These are phyloP conservation scores for Xylona heveae DNA, from an alignment of 495 filamentous ascomycete species.

Conservation along the genomic window DNA sequence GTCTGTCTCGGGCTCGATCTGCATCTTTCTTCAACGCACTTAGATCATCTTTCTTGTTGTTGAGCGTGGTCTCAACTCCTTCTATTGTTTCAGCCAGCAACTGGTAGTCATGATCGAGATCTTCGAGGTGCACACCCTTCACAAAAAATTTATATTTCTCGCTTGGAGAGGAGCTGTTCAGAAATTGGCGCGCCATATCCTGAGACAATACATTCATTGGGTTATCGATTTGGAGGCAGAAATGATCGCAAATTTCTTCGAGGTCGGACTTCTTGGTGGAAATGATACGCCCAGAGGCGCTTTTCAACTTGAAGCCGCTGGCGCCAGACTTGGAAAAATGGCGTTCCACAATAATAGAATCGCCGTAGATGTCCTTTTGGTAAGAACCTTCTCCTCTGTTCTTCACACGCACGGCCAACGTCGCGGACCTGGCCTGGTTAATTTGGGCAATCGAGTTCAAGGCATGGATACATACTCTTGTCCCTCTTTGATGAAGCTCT, in stretches of 20 bases:
- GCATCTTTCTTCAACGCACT: conserved; percentile 21
- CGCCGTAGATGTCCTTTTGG: conserved; percentile 61
- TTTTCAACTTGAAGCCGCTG: conserved; percentile 77
- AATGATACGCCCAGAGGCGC: conserved; percentile 40
- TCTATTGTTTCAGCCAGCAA: conserved; percentile 52
- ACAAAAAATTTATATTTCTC: conserved; percentile 96
- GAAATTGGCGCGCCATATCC: conserved; percentile 82
- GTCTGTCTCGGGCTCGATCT: conserved; percentile 25
- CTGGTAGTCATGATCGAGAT: conserved; percentile 78
- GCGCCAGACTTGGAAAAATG: conserved; percentile 59
- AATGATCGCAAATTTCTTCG: conserved; percentile 87
- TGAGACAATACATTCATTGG: conserved; percentile 96
- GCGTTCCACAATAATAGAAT: conserved; percentile 76
- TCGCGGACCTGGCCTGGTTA: conserved; percentile 15
- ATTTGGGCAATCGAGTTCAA: conserved; percentile 5
- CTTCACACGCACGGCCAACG: conserved; percentile 63
- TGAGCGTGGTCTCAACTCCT: conserved; percentile 38
- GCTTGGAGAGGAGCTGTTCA: conserved; percentile 56
- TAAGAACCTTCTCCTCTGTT: conserved; percentile 73
- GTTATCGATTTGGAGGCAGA: conserved; percentile 86
- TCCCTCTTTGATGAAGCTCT: conserved; percentile 84
- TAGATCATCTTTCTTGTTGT: conserved; percentile 25
- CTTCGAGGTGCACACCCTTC: conserved; percentile 82
- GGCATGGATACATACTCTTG: conserved; percentile 30
- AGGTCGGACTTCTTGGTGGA: conserved; percentile 72